Evolutionary conservation across 352 stramenopile species (phyloP).

Genomic region (Globisporangium cylindrosporum): DNA sequence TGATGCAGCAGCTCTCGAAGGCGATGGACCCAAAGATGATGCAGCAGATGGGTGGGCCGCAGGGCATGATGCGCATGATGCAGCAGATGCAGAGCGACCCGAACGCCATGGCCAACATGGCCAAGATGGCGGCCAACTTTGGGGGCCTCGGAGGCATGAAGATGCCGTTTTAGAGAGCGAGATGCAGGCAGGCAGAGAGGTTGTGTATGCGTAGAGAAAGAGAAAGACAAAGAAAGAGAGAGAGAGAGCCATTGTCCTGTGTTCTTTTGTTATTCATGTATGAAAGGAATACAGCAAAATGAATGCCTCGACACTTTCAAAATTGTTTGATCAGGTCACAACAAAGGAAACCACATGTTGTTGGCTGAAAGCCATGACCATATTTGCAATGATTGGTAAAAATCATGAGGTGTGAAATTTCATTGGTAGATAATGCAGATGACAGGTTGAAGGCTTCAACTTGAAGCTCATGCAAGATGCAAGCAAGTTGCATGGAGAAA

Average conservation of each 20-base stretch:
- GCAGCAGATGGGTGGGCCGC: constrained; percentile 72
- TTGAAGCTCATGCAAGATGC: background rate
- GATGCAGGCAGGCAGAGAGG: background rate
- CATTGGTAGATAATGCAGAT: background rate
- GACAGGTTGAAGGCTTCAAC: background rate
- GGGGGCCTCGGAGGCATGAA: constrained; percentile 57
- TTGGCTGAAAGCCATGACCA: background rate
- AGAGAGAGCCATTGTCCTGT: background rate
- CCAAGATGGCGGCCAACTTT: constrained; percentile 68
- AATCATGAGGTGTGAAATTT: background rate
- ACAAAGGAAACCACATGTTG: background rate
- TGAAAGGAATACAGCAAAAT: background rate
- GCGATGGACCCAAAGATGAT: constrained; percentile 93
- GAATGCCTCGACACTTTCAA: background rate
- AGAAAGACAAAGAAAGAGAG: constrained; percentile 1
- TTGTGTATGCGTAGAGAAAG: constrained; percentile 5
- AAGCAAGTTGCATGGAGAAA: background rate
- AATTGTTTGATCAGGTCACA: background rate
- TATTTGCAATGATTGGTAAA: background rate
- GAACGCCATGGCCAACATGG: constrained; percentile 68
- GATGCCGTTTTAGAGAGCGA: constrained; percentile 57
- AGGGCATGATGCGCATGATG: constrained; percentile 93
- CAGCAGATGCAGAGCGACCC: constrained; percentile 92
- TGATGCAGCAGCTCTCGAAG: constrained; percentile 97
- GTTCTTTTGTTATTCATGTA: constrained; percentile 5